Evolutionary conservation across 495 filamentous ascomycete genomes (phyloP).

Genomic region (Lineolata rhizophorae): DNA sequence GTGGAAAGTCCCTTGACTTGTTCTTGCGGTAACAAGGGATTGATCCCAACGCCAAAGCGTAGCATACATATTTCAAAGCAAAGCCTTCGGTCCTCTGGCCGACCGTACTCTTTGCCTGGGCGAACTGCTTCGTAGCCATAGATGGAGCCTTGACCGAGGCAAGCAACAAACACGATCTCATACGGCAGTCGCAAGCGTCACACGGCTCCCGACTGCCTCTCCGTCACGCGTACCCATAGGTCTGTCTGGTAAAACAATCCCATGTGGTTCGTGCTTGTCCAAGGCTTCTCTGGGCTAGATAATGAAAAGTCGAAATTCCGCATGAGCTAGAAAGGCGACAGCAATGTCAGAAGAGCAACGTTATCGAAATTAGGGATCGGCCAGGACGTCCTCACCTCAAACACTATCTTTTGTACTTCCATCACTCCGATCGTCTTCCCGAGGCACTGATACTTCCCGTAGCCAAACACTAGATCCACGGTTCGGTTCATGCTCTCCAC

Average conservation of each 20-base stretch:
- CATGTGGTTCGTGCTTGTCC: background rate
- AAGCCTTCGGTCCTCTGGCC: too few species aligned
- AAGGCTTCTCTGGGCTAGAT: conserved; percentile 3
- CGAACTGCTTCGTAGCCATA: too few species aligned
- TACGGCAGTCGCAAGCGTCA: too few species aligned
- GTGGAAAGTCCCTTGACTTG: too few species aligned
- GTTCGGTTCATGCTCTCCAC: too few species aligned
- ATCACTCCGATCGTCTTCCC: conserved; percentile 3
- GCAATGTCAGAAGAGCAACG: background rate
- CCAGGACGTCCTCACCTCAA: conserved; percentile 7
- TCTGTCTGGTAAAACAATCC: background rate
- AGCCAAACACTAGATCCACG: conserved; percentile 6
- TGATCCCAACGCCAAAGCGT: too few species aligned
- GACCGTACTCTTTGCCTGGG: too few species aligned
- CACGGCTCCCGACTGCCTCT: background rate
- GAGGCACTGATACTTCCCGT: conserved; percentile 6
- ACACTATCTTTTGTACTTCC: conserved; percentile 6
- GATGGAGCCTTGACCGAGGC: too few species aligned
- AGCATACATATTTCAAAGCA: too few species aligned
- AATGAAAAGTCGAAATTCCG: conserved; percentile 4
- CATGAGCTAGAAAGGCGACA: conserved; percentile 3
- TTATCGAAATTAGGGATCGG: too few species aligned
- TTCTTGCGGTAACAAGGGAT: too few species aligned
- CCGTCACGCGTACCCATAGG: background rate
- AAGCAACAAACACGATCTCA: too few species aligned